Evolutionary conservation across 2,329 filamentous ascomycete species (phyloP).

Genomic region (Pseudocercospora ulei): DNA sequence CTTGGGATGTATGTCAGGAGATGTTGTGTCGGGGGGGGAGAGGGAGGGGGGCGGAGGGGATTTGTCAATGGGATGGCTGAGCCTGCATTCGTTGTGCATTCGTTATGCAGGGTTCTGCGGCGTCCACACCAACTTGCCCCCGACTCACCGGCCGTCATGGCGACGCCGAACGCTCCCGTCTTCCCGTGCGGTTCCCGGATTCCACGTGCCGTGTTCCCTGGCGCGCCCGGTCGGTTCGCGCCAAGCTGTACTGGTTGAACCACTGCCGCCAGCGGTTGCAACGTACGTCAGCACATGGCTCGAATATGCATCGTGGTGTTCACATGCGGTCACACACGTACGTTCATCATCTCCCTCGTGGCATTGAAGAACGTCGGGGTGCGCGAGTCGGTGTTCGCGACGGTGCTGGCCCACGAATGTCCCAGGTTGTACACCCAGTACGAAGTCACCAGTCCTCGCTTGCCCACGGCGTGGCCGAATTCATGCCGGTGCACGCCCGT

Average conservation of each 20-base stretch:
- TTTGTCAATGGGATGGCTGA: constrained; percentile 11
- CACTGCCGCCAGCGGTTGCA: no score
- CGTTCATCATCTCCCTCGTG: constrained; percentile 22
- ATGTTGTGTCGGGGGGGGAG: no score
- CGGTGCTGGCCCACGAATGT: constrained; percentile 35
- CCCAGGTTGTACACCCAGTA: constrained; percentile 34
- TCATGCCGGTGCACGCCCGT: constrained; percentile 26
- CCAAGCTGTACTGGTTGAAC: constrained; percentile 21
- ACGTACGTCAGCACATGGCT: no score
- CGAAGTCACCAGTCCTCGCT: constrained; percentile 30
- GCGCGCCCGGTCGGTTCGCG: not conserved
- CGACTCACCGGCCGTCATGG: not conserved
- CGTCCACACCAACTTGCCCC: constrained; percentile 1
- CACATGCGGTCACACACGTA: no score
- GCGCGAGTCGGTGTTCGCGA: constrained; percentile 10
- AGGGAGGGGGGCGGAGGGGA: no score
- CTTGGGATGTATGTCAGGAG: constrained; percentile 3
- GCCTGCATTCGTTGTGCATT: constrained; percentile 2
- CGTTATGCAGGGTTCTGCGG: constrained; percentile 6
- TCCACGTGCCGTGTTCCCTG: not conserved
- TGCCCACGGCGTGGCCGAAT: constrained; percentile 27
- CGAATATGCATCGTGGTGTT: no score
- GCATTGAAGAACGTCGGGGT: constrained; percentile 21
- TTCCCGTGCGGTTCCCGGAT: no score
- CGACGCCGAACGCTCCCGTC: no score